Evolutionary conservation across 768 basidiomycete genomes (phyloP).

Genomic region (Gloeopeniophorella convolvens): DNA sequence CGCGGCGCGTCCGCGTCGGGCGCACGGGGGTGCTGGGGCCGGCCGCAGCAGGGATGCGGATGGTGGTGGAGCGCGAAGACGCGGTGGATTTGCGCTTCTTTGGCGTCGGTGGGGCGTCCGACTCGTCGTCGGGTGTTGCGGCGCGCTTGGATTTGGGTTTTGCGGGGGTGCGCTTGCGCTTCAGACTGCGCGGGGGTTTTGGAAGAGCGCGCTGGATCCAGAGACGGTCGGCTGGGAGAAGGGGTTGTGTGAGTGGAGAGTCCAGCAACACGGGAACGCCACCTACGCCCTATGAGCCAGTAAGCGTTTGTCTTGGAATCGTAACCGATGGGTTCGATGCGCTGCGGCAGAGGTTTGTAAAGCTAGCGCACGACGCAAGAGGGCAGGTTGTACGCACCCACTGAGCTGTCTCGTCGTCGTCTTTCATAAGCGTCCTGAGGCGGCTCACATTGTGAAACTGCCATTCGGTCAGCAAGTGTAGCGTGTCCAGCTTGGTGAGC

Average conservation of each 20-base stretch:
- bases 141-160: conserved; percentile 25
- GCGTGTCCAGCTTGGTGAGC: conserved; percentile 65
- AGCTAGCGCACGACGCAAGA: not conserved
- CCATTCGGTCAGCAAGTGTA: conserved; percentile 76
- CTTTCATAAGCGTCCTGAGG: conserved; percentile 66
- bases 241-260: not conserved
- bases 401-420: conserved; percentile 65
- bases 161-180: conserved; percentile 34
- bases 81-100: conserved; percentile 23
- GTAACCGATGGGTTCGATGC: conserved; percentile 80
- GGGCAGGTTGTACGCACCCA: conserved; percentile 50
- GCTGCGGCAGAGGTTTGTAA: conserved; percentile 36
- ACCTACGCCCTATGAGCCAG: conserved; percentile 77
- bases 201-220: conserved; percentile 78
- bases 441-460: conserved; percentile 76
- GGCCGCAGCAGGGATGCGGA: conserved; percentile 1
- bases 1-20: conserved; percentile 5
- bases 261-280: not conserved
- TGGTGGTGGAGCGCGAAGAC: conserved; percentile 10
- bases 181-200: conserved; percentile 35
- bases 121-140: conserved; percentile 22
- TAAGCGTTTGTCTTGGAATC: conserved; percentile 75
- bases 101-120: conserved; percentile 18
- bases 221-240: conserved; percentile 62
- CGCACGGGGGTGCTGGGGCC: conserved; percentile 6